Evolutionary conservation across 1,139 yeast genomes (phyloP).

Genomic region (Candida labiduridarum): DNA sequence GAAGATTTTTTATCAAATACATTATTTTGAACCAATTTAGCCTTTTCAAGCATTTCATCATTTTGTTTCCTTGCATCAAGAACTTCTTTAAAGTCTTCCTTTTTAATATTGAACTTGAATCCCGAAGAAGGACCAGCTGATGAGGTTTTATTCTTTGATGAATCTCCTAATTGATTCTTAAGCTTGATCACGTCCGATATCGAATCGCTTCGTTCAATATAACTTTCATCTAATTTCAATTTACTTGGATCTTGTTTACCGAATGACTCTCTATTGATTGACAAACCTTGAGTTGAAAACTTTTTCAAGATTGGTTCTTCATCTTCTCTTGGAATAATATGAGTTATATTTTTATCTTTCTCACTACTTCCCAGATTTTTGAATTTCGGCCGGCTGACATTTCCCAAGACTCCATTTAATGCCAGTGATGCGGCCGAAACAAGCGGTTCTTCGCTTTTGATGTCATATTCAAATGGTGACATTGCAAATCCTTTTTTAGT

Average conservation of each 20-base stretch:
- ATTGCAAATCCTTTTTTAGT: constrained; percentile 28
- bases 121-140: constrained; percentile 37
- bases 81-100: constrained; percentile 27
- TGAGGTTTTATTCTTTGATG: constrained; percentile 10
- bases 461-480: constrained; percentile 43
- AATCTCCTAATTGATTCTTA: constrained; percentile 22
- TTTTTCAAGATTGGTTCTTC: constrained; percentile 19
- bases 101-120: constrained; percentile 37
- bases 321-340: constrained; percentile 16
- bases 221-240: constrained; percentile 31
- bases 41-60: constrained; percentile 10
- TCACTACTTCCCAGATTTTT: constrained; percentile 3
- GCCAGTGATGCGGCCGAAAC: constrained; percentile 16
- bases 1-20: not conserved
- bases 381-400: constrained; percentile 33
- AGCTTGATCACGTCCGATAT: constrained; percentile 32
- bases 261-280: constrained; percentile 16
- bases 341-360: constrained; percentile 8
- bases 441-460: constrained; percentile 12
- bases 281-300: constrained; percentile 12
- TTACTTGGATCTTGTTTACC: constrained; percentile 17
- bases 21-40: not conserved
- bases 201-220: constrained; percentile 27
- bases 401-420: constrained; percentile 36
- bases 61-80: constrained; percentile 23